Percentiles rank a stretch among this genome's conserved stretches.
These are phyloP conservation scores for Termitomyces bulborhizus DNA, from an alignment of 768 basidiomycete genomes.

Conservation along the genomic window DNA sequence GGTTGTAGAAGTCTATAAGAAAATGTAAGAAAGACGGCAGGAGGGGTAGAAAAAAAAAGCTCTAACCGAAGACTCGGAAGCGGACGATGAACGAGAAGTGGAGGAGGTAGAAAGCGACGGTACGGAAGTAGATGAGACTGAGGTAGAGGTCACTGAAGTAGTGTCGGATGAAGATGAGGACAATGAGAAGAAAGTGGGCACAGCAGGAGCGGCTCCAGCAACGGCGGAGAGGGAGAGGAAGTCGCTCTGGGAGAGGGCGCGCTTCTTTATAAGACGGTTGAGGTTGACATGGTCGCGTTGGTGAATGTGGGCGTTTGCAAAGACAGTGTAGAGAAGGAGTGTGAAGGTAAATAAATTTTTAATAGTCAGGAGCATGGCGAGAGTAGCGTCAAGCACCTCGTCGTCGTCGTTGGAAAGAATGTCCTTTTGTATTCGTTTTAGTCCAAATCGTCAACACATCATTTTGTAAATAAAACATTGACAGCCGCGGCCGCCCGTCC, in stretches of 20 bases:
- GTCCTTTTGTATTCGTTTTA: background rate
- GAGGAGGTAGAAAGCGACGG: slow-evolving; percentile 3
- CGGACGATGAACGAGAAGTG: slow-evolving; percentile 3
- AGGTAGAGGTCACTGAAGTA: slow-evolving; percentile 4
- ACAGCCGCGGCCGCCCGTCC: background rate
- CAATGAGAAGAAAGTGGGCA: slow-evolving; percentile 15
- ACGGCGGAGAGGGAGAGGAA: slow-evolving; percentile 16
- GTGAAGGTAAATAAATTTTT: slow-evolving; percentile 45
- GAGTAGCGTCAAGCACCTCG: slow-evolving; percentile 14
- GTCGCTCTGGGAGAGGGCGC: slow-evolving; percentile 28
- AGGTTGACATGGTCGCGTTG: slow-evolving; percentile 53
- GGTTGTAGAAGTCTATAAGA: slow-evolving; percentile 4
- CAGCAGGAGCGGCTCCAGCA: slow-evolving; percentile 27
- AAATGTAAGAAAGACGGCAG: background rate
- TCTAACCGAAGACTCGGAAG: slow-evolving; percentile 7
- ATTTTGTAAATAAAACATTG: slow-evolving; percentile 3
- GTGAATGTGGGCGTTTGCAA: slow-evolving; percentile 35
- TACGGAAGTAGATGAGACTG: slow-evolving; percentile 4
- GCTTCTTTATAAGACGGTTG: slow-evolving; percentile 68
- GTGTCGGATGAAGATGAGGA: slow-evolving; percentile 10
- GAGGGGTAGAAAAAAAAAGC: background rate
- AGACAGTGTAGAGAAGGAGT: slow-evolving; percentile 54
- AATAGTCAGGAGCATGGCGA: slow-evolving; percentile 45
- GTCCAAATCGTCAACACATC: slow-evolving; percentile 2
- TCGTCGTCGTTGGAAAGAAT: slow-evolving; percentile 9